Base-by-base conservation (phyloP, 495 filamentous ascomycete species). In the Aspergillus mulundensis region DNA sequence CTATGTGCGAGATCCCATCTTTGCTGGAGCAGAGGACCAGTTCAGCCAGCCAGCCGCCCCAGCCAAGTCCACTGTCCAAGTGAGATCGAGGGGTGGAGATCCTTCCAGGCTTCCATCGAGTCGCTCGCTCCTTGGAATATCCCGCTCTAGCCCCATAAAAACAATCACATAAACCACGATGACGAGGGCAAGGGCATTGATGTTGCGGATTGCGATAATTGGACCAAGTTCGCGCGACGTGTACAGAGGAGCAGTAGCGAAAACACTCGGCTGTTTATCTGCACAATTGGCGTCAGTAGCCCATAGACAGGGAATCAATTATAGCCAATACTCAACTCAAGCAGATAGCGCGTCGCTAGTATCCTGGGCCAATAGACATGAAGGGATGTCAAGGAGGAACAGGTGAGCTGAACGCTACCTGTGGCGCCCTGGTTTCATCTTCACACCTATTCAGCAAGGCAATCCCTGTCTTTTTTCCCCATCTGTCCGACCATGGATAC, bases 81-180 rank as follows among this genome's bases (percentile, higher is more conserved):
- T 20, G 7, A 57, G 54, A 57, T 57, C 54, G 46, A 43, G 25
- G 43, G 25, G 54, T 57, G 54, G 54, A 50, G 53, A 48, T 45
- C 38, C 16, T 10, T 10, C 32, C 32, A 10, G 32, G 32, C 32
- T 50, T n/a, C 7, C n/a, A 20, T 41, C 20, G 43, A 49, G 43
- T 39, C 44, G n/a, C 39, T 50, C 20, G 25, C 54, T 50, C 47
- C 32, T 50, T 50, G 32, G 32, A 50, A 39, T 47, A 57, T 19
- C 46, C 54, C 54, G 46, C 38, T 23, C 44, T 14, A 32, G 54
- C 30, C 39, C 54, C 54, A 50, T 57, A 34, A 30, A 30, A 54
- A 43, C 45, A 36, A 50, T 50, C 30, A n/a, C 36, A 18, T 36
- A 6, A 4, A 36, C 15, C 15, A 47, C 15, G 20, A 47, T 45